Evolutionary conservation across 495 filamentous ascomycete species (phyloP), one percentile per base, ranked within the genome.

Genomic region (Cercophora sp.): DNA sequence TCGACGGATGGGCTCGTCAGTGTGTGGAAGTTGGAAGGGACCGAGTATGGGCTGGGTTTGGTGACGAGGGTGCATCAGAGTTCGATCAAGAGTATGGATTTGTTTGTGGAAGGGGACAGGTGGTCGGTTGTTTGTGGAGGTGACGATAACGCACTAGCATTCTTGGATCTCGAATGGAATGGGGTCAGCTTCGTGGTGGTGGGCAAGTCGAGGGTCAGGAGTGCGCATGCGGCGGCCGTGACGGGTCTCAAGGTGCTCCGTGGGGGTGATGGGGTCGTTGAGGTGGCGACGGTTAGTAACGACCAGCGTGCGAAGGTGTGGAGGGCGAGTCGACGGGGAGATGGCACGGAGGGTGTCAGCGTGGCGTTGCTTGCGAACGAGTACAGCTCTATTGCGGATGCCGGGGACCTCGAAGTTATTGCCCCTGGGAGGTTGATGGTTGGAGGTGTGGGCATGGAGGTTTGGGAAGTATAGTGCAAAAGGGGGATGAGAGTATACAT

Each of bases 281-380:
- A 64, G 18, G 51, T 89, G 2, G 79, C 80, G 5, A 85, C 81
- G 1, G 79, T 82, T 0, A 83, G 89, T 22, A 90, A 87, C 50
- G 93, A 96, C 61, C 91, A 96, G 70, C 77, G 83, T 18, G 62
- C 96, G 48, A 89, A 87, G 61, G 56, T 85, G 2, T 96, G 92
- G 91, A 69, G 79, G 44, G 54, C 59, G 19, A n/a, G n/a, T n/a
- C 40, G 62, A 23, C 25, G 40, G 11, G 27, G n/a, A 16, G 31
- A 16, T 23, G 18, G 43, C 13, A 20, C 35, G 6, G 44, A 47
- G 4, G 53, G 56, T 4, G 32, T 76, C 2, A 63, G 53, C 5
- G 69, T 87, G 4, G 60, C 60, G 39, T 52, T 82, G 36, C 24
- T 77, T 8, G 69, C 70, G 5, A 77, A 85, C 52, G 63, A 66